Percentiles rank a stretch among this genome's conserved stretches.
Conservation (phyloP, 2,329 filamentous ascomycete genomes). For the Fusarium chlamydosporum region DNA sequence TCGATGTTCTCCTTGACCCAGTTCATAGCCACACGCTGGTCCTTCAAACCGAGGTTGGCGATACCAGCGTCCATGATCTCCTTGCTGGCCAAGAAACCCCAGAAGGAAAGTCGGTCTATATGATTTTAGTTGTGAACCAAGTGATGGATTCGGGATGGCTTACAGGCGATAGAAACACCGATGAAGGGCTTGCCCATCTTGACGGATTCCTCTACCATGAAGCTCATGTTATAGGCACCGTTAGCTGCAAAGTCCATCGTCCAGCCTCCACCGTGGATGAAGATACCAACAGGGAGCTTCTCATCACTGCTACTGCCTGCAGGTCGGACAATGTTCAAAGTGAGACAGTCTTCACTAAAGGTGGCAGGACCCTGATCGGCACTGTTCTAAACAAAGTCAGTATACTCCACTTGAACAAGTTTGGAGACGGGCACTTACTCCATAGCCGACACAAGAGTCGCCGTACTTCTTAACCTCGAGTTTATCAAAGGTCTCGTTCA, state of each 20-base stretch:
- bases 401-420: fast-evolving
- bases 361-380: constrained; percentile 35
- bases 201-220: constrained; percentile 64
- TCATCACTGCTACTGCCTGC: constrained; percentile 6
- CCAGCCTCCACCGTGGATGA: constrained; percentile 58
- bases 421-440: constrained; percentile 4
- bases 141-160: fast-evolving
- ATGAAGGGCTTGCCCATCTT: constrained; percentile 46
- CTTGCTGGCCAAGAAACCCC: constrained; percentile 64
- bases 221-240: constrained; percentile 71
- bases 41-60: constrained; percentile 64
- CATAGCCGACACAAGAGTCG: constrained; percentile 48
- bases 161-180: constrained; percentile 44
- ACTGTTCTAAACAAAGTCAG: constrained; percentile 28
- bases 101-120: constrained; percentile 44
- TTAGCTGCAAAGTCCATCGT: constrained; percentile 60
- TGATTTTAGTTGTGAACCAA: not conserved
- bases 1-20: constrained; percentile 64
- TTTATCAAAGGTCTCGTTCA: constrained; percentile 34
- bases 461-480: constrained; percentile 45
- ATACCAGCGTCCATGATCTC: constrained; percentile 55
- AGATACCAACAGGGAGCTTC: constrained; percentile 49
- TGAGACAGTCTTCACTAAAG: constrained; percentile 43
- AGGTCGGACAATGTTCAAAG: constrained; percentile 43
- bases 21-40: constrained; percentile 63